Evolutionary conservation across 1,139 yeast genomes (phyloP).

Genomic region (Suhomyces taliae): DNA sequence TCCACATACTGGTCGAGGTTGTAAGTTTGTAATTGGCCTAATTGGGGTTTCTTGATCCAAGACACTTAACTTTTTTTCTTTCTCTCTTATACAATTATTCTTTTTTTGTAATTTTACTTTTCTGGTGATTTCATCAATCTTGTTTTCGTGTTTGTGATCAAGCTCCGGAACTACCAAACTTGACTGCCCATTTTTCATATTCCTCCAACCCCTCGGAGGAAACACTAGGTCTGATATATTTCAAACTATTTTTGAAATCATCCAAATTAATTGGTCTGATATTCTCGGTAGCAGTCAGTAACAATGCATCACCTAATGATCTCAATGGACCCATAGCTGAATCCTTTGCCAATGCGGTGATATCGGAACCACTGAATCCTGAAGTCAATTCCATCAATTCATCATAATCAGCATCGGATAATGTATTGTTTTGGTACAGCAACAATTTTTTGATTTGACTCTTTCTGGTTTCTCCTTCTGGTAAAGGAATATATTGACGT

Average conservation of each 20-base stretch:
- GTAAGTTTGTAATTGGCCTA: too few relatives aligned
- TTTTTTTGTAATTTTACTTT: background rate
- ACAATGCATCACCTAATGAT: slow-evolving; percentile 81
- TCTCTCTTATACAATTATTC: too few relatives aligned
- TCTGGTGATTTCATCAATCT: background rate
- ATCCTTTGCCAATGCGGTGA: slow-evolving; percentile 94
- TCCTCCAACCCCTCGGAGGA: slow-evolving; percentile 76
- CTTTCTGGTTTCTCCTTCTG: slow-evolving; percentile 79
- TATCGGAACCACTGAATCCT: slow-evolving; percentile 91
- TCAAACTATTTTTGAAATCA: slow-evolving; percentile 78
- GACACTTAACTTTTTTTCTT: too few relatives aligned
- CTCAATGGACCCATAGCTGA: slow-evolving; percentile 98
- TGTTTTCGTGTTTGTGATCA: slow-evolving; percentile 20
- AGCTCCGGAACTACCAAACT: slow-evolving; percentile 92
- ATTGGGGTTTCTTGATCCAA: too few relatives aligned
- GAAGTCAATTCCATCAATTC: slow-evolving; percentile 63
- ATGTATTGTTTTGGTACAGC: slow-evolving; percentile 71
- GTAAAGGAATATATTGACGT: slow-evolving; percentile 91
- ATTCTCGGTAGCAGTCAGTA: slow-evolving; percentile 81
- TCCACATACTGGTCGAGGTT: too few relatives aligned
- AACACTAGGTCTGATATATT: slow-evolving; percentile 89
- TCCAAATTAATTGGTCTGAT: slow-evolving; percentile 75
- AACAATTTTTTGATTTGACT: slow-evolving; percentile 72
- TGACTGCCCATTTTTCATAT: slow-evolving; percentile 85
- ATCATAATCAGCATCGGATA: slow-evolving; percentile 62